These are phyloP conservation scores for Periconia macrospinosa DNA, from an alignment of 2,329 filamentous ascomycete genomes.

Conservation along the genomic window DNA sequence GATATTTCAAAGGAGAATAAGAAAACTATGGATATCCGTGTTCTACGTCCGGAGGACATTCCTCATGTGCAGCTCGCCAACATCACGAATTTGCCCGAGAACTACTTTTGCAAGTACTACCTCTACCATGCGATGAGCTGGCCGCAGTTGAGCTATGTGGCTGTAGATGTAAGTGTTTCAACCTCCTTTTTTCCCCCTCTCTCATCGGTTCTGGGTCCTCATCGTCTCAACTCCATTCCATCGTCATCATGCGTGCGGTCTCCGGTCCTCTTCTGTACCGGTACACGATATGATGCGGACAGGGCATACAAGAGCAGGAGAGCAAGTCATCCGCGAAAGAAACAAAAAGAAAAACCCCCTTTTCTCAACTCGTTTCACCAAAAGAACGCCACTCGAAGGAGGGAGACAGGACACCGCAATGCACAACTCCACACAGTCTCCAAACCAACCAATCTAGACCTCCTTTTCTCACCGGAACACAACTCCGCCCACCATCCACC, in stretches of 20 bases:
- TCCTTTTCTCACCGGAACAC: too few relatives aligned
- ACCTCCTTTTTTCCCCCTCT: neutral
- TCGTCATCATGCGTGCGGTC: too few relatives aligned
- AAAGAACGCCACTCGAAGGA: too few relatives aligned
- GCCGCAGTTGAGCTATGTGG: slow-evolving; percentile 96
- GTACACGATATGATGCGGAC: too few relatives aligned
- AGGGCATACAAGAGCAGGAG: too few relatives aligned
- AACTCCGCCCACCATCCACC: neutral
- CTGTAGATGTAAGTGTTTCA: slow-evolving; percentile 68
- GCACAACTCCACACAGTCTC: too few relatives aligned
- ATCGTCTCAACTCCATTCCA: too few relatives aligned
- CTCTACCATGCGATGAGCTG: slow-evolving; percentile 98
- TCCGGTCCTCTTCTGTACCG: too few relatives aligned
- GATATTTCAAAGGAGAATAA: neutral
- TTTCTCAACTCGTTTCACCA: too few relatives aligned
- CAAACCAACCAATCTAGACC: too few relatives aligned
- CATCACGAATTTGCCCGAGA: slow-evolving; percentile 97
- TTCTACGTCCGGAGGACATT: slow-evolving; percentile 80
- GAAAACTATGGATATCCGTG: slow-evolving; percentile 78
- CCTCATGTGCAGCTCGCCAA: slow-evolving; percentile 96
- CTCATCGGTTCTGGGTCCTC: neutral
- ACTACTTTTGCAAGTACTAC: slow-evolving; percentile 99
- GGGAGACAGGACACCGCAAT: too few relatives aligned
- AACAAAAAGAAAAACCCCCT: neutral
- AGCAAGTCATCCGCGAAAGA: too few relatives aligned